Evolutionary conservation across 768 basidiomycete genomes (phyloP), one percentile per base, ranked within the genome.

Genomic region (Hortiboletus campestris): DNA sequence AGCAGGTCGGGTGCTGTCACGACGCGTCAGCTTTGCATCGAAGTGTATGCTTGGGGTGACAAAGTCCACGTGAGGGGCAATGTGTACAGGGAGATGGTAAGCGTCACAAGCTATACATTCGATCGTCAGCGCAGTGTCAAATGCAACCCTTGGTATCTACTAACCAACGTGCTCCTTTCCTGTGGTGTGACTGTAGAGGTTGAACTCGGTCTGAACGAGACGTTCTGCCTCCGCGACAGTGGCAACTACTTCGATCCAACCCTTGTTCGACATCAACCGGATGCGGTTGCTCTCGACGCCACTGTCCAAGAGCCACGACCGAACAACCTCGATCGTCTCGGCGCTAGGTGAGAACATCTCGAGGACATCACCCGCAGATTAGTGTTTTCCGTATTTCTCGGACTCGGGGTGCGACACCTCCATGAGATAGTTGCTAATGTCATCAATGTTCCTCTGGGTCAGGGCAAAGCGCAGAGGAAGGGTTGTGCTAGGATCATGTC

Each of bases 401-500:
- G 70, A 72, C 16, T 65, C 53, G 10, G 73, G 74, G 51, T 74
- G 64, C 6, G 73, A 71, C 12, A 76, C 61, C 22, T 71, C 69
- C 58, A 69, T 59, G 19, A 76, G 62, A 49, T 64, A 63, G 13
- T 63, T 58, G 39, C 63, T 65, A 38, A 73, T n/a, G n/a, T n/a
- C n/a, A n/a, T n/a, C n/a, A n/a, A n/a, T n/a, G n/a, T n/a, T n/a
- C n/a, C n/a, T n/a, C n/a, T n/a, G 74, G n/a, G 58, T 49, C 20
- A 75, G 62, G 10, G 71, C 70, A 51, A 73, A 64, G 29, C 66
- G 67, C 28, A 74, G n/a, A n/a, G n/a, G n/a, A n/a, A n/a, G n/a
- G n/a, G n/a, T n/a, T n/a, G n/a, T n/a, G n/a, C n/a, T n/a, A n/a
- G n/a, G n/a, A n/a, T n/a, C n/a, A n/a, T n/a, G n/a, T n/a, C n/a